These are phyloP conservation scores for Sequoia sempervirens DNA, from an alignment of 75 land plant genomes.

Conservation along the genomic window DNA sequence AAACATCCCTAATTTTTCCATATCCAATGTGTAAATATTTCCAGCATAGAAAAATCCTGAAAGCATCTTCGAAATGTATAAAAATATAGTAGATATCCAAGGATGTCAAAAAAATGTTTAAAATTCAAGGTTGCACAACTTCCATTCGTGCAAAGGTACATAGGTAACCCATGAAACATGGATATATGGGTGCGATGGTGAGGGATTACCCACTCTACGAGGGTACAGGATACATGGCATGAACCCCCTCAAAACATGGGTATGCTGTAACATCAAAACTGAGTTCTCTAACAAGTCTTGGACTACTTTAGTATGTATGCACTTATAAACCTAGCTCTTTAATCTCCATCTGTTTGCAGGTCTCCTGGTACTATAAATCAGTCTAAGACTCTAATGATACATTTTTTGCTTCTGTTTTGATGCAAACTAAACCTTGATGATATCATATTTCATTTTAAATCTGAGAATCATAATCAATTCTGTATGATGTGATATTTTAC, in stretches of 20 bases:
- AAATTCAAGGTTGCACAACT: background rate
- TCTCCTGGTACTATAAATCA: background rate
- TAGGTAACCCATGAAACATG: background rate
- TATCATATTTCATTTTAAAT: background rate
- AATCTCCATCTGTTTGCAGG: background rate
- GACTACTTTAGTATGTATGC: background rate
- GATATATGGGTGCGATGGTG: background rate
- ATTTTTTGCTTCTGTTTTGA: background rate
- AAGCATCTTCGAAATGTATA: background rate
- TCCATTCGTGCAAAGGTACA: background rate
- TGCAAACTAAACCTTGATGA: background rate
- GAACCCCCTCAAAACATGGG: background rate
- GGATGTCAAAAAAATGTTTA: background rate
- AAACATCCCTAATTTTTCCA: background rate
- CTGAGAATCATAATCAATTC: background rate
- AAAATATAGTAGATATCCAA: background rate
- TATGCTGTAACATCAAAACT: background rate
- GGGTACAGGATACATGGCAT: background rate
- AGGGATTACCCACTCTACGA: background rate
- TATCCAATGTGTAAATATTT: background rate
- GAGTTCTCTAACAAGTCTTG: background rate
- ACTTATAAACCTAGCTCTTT: background rate
- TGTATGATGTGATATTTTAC: background rate
- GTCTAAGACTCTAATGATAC: background rate
- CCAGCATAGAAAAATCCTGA: background rate